phyloP scores from a whole-genome alignment of 2,329 filamentous ascomycete species.

The Fusarium sp. region DNA sequence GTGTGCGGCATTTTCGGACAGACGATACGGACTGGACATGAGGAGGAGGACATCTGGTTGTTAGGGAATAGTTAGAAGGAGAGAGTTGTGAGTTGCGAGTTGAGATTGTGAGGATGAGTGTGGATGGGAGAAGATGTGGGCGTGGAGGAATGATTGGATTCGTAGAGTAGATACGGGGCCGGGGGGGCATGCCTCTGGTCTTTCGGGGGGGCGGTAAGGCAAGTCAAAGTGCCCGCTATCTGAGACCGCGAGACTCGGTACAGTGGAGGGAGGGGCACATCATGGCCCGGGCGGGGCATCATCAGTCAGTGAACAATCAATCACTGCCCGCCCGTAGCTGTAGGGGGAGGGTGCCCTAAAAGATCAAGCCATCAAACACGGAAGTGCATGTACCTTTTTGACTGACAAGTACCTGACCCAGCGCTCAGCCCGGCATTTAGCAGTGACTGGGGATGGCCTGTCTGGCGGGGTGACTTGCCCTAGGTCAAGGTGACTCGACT shows the following conservation, averaged over 20 bases:
- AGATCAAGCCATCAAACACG: background rate
- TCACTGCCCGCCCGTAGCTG: background rate
- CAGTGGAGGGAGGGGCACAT: slow-evolving; percentile 22
- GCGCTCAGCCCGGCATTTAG: slow-evolving; percentile 18
- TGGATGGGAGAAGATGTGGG: slow-evolving; percentile 39
- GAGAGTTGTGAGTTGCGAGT: slow-evolving; percentile 29
- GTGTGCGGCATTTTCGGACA: slow-evolving; percentile 66
- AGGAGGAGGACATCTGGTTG: slow-evolving; percentile 66
- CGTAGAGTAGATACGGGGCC: slow-evolving; percentile 44
- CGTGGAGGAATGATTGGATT: slow-evolving; percentile 50
- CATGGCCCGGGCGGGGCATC: slow-evolving; percentile 30
- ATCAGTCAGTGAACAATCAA: slow-evolving; percentile 10
- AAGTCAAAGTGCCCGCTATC: slow-evolving; percentile 22
- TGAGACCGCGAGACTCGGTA: slow-evolving; percentile 21
- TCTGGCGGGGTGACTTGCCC: slow-evolving; percentile 25
- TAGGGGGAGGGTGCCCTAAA: slow-evolving; percentile 12
- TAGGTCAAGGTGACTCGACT: background rate
- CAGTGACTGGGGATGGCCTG: slow-evolving; percentile 11
- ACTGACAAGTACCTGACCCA: slow-evolving; percentile 33
- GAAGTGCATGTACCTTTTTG: slow-evolving; percentile 26
- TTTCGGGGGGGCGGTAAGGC: slow-evolving; percentile 28
- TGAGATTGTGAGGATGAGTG: slow-evolving; percentile 30
- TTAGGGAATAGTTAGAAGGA: slow-evolving; percentile 22
- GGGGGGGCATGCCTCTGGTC: slow-evolving; percentile 8
- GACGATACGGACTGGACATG: slow-evolving; percentile 66